These are phyloP conservation scores for Akebia trifoliata DNA, from an alignment of 164 flowering plant species.

Conservation along the genomic window DNA sequence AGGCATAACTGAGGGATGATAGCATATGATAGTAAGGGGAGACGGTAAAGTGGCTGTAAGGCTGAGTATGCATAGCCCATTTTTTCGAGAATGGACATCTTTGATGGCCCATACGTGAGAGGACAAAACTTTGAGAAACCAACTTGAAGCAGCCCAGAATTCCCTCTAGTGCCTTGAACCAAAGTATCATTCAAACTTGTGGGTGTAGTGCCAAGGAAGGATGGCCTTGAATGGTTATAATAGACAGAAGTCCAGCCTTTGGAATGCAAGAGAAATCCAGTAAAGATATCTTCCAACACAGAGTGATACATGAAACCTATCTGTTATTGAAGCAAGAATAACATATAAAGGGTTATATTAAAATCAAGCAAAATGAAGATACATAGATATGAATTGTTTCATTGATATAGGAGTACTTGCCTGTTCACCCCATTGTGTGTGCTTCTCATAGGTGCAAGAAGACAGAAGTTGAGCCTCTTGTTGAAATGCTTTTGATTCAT, in stretches of 20 bases:
- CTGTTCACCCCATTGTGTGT: slow-evolving; percentile 19
- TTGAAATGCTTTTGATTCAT: too few relatives aligned
- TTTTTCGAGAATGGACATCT: slow-evolving; percentile 14
- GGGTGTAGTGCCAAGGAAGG: slow-evolving; percentile 16
- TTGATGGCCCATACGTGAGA: slow-evolving; percentile 19
- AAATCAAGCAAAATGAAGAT: too few relatives aligned
- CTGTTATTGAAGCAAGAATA: not conserved
- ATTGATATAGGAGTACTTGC: not conserved
- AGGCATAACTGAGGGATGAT: slow-evolving; percentile 21
- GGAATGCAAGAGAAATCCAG: slow-evolving; percentile 13
- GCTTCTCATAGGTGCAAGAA: slow-evolving; percentile 8
- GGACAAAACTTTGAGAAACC: slow-evolving; percentile 29
- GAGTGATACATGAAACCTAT: slow-evolving; percentile 12
- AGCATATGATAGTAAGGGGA: slow-evolving; percentile 10
- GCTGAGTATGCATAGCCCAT: slow-evolving; percentile 14
- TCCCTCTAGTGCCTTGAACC: slow-evolving; percentile 21
- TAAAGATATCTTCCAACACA: slow-evolving; percentile 11
- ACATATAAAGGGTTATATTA: not conserved
- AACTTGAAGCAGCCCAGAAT: slow-evolving; percentile 16
- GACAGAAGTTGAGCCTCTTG: slow-evolving; percentile 14
- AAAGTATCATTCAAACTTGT: slow-evolving; percentile 13
- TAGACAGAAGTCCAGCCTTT: slow-evolving; percentile 17
- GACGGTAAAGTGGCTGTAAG: slow-evolving; percentile 7
- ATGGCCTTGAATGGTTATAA: slow-evolving; percentile 9
- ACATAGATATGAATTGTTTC: too few relatives aligned